Evolutionary conservation across 768 basidiomycete species (phyloP).

Genomic region (Tricholoma saponaceum): DNA sequence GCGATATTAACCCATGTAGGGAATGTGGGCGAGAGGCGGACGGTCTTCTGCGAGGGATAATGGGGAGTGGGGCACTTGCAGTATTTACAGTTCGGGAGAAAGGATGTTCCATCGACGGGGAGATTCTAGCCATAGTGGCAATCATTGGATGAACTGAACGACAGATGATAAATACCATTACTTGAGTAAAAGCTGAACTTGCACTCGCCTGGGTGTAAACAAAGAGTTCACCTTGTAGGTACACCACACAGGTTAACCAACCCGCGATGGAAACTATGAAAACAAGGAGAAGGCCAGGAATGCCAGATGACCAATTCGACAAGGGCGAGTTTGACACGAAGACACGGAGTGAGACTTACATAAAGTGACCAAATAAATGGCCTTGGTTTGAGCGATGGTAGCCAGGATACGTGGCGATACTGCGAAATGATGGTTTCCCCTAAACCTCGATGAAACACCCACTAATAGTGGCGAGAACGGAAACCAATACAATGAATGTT

Average conservation of each 20-base stretch:
- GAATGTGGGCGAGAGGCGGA: conserved; percentile 23
- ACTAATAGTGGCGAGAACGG: background rate
- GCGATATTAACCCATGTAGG: conserved; percentile 13
- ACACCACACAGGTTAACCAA: background rate
- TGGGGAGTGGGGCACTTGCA: conserved; percentile 58
- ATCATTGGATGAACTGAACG: conserved; percentile 31
- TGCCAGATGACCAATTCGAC: background rate
- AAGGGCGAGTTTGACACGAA: conserved; percentile 3
- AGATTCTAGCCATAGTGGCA: conserved; percentile 38
- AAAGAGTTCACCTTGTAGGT: background rate
- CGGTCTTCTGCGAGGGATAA: conserved; percentile 51
- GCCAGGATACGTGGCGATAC: conserved; percentile 4
- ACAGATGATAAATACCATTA: background rate
- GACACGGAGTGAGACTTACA: background rate
- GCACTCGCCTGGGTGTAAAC: conserved; percentile 3
- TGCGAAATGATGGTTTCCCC: background rate
- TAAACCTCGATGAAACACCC: background rate
- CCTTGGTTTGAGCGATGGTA: conserved; percentile 1
- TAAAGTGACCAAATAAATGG: conserved; percentile 2
- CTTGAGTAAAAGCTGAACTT: background rate
- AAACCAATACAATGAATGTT: background rate
- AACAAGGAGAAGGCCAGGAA: background rate
- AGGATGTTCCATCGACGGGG: conserved; percentile 27
- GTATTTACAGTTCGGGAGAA: conserved; percentile 43
- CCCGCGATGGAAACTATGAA: background rate